Evolutionary conservation across 2,329 filamentous ascomycete genomes (phyloP).

Genomic region (Fusarium sp.): DNA sequence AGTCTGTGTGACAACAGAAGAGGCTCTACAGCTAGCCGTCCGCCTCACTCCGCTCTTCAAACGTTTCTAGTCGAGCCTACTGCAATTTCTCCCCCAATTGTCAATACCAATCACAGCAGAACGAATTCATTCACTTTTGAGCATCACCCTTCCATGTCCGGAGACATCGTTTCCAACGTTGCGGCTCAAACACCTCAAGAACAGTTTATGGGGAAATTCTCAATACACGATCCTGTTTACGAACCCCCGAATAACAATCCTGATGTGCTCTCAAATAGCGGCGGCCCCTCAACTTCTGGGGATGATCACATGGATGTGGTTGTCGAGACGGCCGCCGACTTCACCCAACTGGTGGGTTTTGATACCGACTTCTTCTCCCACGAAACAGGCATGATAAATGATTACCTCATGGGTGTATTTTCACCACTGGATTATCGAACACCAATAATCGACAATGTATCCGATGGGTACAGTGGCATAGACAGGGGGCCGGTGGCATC

Average conservation of each 20-base stretch:
- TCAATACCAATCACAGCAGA: neutral
- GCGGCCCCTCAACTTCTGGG: neutral
- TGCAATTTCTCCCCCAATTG: neutral
- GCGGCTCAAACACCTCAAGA: neutral
- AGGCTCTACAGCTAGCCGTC: neutral
- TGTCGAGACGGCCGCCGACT: neutral
- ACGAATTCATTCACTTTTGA: neutral
- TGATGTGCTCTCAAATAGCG: neutral
- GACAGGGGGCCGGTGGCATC: neutral
- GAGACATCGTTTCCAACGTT: neutral
- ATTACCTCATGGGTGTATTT: neutral
- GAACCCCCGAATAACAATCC: neutral
- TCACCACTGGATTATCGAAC: neutral
- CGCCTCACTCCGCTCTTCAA: neutral
- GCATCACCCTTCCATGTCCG: neutral
- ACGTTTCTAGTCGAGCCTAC: neutral
- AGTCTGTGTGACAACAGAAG: neutral
- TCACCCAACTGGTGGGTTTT: neutral
- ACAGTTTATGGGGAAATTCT: neutral
- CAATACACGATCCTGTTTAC: neutral
- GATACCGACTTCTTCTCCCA: neutral
- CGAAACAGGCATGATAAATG: conserved; percentile 3
- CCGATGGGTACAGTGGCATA: neutral
- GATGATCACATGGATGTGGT: neutral
- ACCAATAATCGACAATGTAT: neutral